These are phyloP conservation scores for Pyricularia pennisetigena DNA, from an alignment of 2,329 filamentous ascomycete genomes.

Conservation along the genomic window DNA sequence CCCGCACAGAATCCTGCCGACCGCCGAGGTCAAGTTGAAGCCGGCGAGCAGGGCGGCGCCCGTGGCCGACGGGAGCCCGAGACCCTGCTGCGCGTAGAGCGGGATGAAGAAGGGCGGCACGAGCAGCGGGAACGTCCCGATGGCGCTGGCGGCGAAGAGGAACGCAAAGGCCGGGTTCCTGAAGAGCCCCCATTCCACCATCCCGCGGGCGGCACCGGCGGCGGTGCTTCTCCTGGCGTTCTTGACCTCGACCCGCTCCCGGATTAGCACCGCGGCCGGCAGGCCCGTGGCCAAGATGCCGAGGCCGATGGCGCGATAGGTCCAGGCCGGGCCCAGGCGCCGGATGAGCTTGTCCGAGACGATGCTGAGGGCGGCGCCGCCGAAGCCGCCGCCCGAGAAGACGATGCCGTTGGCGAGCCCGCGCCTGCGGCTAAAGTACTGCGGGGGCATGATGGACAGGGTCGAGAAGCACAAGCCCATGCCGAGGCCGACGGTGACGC, in stretches of 20 bases:
- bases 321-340: conserved; percentile 35
- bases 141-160: conserved; percentile 41
- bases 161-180: conserved; percentile 37
- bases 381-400: conserved; percentile 33
- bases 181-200: conserved; percentile 34
- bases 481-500: conserved; percentile 18
- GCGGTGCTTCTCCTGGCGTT: no score
- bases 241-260: conserved; percentile 26
- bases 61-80: conserved; percentile 40
- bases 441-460: conserved; percentile 29
- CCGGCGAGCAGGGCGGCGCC: conserved; percentile 50
- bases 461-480: conserved; percentile 29
- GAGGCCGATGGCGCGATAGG: conserved; percentile 43
- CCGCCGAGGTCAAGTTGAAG: conserved; percentile 50
- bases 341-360: conserved; percentile 28
- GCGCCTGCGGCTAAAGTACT: conserved; percentile 34
- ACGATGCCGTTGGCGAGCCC: conserved; percentile 37
- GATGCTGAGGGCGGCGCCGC: conserved; percentile 34
- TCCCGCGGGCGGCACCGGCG: no score
- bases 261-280: conserved; percentile 43
- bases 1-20: conserved; percentile 46
- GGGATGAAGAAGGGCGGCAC: conserved; percentile 54
- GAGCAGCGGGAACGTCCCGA: conserved; percentile 50
- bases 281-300: conserved; percentile 40
- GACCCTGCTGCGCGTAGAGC: conserved; percentile 36